These are phyloP conservation scores for Cylindrotheca closterium DNA, from an alignment of 108 stramenopile genomes.

Conservation along the genomic window DNA sequence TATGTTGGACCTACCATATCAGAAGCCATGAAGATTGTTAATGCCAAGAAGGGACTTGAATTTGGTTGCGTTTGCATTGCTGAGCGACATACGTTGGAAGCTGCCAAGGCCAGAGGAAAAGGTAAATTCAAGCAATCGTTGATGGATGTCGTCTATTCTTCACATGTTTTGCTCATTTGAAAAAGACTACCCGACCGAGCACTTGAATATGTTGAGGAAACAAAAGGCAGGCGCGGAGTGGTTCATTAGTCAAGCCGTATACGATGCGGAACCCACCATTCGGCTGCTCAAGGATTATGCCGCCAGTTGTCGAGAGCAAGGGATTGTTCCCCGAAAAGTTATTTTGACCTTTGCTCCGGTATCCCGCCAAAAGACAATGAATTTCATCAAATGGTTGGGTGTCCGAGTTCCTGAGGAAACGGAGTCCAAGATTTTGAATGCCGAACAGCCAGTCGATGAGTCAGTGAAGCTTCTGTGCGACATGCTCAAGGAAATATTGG, in stretches of 20 bases:
- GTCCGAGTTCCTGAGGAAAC: conserved; percentile 49
- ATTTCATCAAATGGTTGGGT: conserved; percentile 67
- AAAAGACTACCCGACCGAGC: conserved; percentile 45
- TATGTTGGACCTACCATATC: conserved; percentile 39
- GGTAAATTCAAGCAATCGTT: neutral
- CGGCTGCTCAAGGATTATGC: conserved; percentile 56
- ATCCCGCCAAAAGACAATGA: conserved; percentile 50
- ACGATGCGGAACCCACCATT: conserved; percentile 56
- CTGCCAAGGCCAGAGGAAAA: conserved; percentile 31
- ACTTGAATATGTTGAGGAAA: conserved; percentile 59
- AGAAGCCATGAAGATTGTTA: conserved; percentile 39
- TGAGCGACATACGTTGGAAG: conserved; percentile 63
- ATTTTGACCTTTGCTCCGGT: conserved; percentile 64
- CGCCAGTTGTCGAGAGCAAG: conserved; percentile 35
- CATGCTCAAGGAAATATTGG: conserved; percentile 29
- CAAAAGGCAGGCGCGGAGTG: conserved; percentile 52
- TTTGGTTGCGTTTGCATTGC: conserved; percentile 69
- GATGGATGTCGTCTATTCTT: too few species aligned
- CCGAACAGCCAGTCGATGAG: conserved; percentile 31
- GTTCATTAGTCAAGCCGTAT: conserved; percentile 65
- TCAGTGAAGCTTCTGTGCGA: conserved; percentile 42
- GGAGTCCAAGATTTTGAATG: conserved; percentile 37
- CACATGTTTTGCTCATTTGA: neutral
- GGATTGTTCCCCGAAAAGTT: conserved; percentile 46
- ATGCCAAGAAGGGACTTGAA: conserved; percentile 3